Evolutionary conservation across 1,284 basidiomycete genomes (phyloP), one percentile per base, ranked within the genome.

Genomic region (Rhodotorula sp.): DNA sequence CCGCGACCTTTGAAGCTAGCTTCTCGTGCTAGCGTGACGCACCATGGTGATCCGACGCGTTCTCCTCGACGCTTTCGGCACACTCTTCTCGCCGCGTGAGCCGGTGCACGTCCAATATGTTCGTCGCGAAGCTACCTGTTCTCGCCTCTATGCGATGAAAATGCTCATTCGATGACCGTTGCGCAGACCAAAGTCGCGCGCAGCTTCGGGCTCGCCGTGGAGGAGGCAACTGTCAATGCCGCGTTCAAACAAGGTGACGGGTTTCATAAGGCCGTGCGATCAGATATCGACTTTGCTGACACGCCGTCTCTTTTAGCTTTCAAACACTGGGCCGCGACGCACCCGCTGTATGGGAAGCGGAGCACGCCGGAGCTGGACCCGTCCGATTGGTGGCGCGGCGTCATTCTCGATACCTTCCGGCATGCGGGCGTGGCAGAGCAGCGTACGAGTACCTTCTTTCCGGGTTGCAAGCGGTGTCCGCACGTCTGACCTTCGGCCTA

Each of bases 311-410:
- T 12, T 12, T 47, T 45, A 74, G 77, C 76, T 8, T 77, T 74
- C 71, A 76, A 73, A 66, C 49, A 67, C 2, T 67, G 70, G 60
- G 34, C 65, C 14, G 31, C 52, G 23, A 18, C 28, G 3, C 66
- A 77, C 48, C 77, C 76, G 7, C 31, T 78, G 38, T 78, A 78
- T 52, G 77, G 77, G 34, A 76, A 77, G 54, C 65, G 55, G 31
- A 71, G 71, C n/a, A 28, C 18, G 5, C 73, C 75, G 1, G 69
- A 71, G 12, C 64, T 78, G 5, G 62, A 69, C 5, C 59, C 77
- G 19, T n/a, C 55, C 21, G 52, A 63, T 4, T 78, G 77, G 77
- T 78, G 77, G 77, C 21, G 50, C 21, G 60, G 61, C 16, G 72
- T 77, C n/a, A 77, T 77, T 31, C 64, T 64, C 47, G 64, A 72